Conservation (phyloP, 495 filamentous ascomycete genomes). For the Penicillium mononematosum region DNA sequence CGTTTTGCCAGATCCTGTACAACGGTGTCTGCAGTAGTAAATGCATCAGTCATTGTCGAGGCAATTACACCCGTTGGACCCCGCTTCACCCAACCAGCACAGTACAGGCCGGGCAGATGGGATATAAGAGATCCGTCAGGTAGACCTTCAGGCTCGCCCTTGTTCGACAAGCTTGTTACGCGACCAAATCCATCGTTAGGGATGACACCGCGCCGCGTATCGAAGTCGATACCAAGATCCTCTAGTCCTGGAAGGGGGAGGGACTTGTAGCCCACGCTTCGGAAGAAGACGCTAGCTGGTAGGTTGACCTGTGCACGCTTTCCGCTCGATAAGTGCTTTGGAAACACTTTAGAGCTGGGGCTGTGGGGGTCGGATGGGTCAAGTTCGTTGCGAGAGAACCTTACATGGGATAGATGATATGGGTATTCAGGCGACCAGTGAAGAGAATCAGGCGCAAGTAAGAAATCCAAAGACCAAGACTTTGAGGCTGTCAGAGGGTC, state of each 20-base stretch:
- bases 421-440: conserved; percentile 46
- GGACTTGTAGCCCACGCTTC: conserved; percentile 90
- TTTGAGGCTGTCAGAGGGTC: conserved; percentile 49
- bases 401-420: conserved; percentile 54
- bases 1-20: conserved; percentile 61
- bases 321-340: conserved; percentile 36
- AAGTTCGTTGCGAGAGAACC: conserved; percentile 64
- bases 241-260: conserved; percentile 70
- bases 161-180: conserved; percentile 46
- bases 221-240: conserved; percentile 78
- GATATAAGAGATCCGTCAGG: conserved; percentile 42
- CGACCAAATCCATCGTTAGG: conserved; percentile 82
- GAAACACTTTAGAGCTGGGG: conserved; percentile 42
- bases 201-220: conserved; percentile 68
- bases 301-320: conserved; percentile 51
- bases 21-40: conserved; percentile 81
- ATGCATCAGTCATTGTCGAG: conserved; percentile 93
- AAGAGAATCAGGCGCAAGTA: conserved; percentile 72
- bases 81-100: conserved; percentile 93
- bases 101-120: conserved; percentile 78
- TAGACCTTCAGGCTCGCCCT: conserved; percentile 23
- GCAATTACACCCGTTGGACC: conserved; percentile 96
- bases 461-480: conserved; percentile 81
- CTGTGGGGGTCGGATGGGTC: conserved; percentile 46
- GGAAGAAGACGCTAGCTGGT: conserved; percentile 70